Evolutionary conservation across 2,329 filamentous ascomycete genomes (phyloP).

Genomic region (Paecilomyces sp.): DNA sequence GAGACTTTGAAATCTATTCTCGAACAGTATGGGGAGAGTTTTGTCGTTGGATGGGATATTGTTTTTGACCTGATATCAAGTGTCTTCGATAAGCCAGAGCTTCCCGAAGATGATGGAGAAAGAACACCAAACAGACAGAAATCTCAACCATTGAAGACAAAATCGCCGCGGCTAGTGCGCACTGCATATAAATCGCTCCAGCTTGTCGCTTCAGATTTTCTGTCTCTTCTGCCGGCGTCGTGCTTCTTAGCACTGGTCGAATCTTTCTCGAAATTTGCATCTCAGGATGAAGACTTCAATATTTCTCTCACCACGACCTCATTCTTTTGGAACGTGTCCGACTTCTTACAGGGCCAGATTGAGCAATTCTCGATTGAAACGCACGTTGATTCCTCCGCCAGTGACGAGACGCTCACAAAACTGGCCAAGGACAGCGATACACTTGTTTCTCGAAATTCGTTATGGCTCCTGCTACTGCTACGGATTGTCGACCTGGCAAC

Average conservation of each 20-base stretch:
- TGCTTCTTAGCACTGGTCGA: slow-evolving; percentile 76
- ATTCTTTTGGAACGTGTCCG: slow-evolving; percentile 92
- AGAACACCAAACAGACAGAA: slow-evolving; percentile 10
- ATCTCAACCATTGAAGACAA: slow-evolving; percentile 15
- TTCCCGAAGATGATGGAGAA: slow-evolving; percentile 21
- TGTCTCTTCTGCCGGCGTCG: slow-evolving; percentile 62
- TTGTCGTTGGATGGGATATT: slow-evolving; percentile 76
- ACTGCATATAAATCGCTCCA: slow-evolving; percentile 85
- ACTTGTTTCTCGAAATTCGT: slow-evolving; percentile 45
- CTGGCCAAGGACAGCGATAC: slow-evolving; percentile 55
- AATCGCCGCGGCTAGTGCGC: slow-evolving; percentile 68
- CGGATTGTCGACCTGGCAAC: slow-evolving; percentile 32
- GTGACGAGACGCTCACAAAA: slow-evolving; percentile 49
- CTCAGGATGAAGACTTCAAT: slow-evolving; percentile 85
- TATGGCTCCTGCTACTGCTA: slow-evolving; percentile 29
- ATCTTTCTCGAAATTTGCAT: slow-evolving; percentile 81
- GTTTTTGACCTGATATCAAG: slow-evolving; percentile 79
- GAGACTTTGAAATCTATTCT: slow-evolving; percentile 76
- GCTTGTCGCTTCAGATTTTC: slow-evolving; percentile 89
- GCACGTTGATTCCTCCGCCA: slow-evolving; percentile 39
- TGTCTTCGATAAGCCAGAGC: slow-evolving; percentile 55
- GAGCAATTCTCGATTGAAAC: slow-evolving; percentile 32
- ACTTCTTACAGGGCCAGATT: slow-evolving; percentile 60
- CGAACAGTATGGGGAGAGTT: slow-evolving; percentile 78
- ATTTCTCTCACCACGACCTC: slow-evolving; percentile 92